Conservation (phyloP, 2,329 filamentous ascomycete species). For the Hypoxylon sp. region DNA sequence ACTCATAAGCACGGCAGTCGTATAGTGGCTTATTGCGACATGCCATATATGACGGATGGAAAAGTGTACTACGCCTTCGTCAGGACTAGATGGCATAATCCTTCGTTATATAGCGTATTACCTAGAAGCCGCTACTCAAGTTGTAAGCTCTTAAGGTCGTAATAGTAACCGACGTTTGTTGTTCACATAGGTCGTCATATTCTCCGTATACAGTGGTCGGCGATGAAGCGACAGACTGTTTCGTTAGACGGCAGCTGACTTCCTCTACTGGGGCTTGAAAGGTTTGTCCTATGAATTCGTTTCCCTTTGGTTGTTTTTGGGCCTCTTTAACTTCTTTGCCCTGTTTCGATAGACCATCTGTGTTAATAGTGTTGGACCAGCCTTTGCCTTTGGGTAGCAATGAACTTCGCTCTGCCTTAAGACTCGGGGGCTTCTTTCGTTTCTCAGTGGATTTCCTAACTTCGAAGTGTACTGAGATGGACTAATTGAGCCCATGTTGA, state of each 20-base stretch:
- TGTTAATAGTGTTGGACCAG: background rate
- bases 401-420: background rate
- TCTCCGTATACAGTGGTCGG: background rate
- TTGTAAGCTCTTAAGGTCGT: background rate
- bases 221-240: background rate
- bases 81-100: no score
- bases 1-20: background rate
- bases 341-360: background rate
- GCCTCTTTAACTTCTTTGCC: background rate
- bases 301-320: background rate
- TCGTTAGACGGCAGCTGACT: background rate
- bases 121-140: background rate
- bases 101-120: background rate
- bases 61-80: constrained; percentile 1
- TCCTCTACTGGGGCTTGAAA: background rate
- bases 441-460: background rate
- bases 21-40: background rate
- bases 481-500: background rate
- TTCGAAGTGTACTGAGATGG: background rate
- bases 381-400: background rate
- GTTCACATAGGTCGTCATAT: background rate
- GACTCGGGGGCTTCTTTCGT: background rate
- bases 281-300: background rate
- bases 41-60: background rate
- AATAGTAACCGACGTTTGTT: background rate